Percentiles rank a stretch among this genome's conserved stretches.
phyloP scores from a whole-genome alignment of 768 basidiomycete species.

The Tephrocybe sp. region DNA sequence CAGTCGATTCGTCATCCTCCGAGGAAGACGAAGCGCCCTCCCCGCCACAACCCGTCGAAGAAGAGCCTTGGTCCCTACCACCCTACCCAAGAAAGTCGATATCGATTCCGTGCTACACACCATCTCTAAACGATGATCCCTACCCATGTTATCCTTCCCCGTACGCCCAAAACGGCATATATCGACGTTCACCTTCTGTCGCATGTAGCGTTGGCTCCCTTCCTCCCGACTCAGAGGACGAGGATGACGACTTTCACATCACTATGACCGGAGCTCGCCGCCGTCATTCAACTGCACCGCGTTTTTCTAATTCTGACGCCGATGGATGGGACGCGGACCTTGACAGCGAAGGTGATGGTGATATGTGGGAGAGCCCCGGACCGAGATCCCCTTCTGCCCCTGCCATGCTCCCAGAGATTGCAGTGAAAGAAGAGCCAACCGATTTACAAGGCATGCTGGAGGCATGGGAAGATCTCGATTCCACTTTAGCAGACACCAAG shows the following conservation, averaged over 20 bases:
- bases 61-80: conserved; percentile 49
- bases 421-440: conserved; percentile 58
- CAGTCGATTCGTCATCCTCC: conserved; percentile 41
- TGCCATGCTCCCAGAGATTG: conserved; percentile 29
- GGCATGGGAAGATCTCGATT: conserved; percentile 67
- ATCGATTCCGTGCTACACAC: conserved; percentile 55
- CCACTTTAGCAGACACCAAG: conserved; percentile 37
- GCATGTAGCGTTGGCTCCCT: conserved; percentile 58
- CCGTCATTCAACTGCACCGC: conserved; percentile 28
- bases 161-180: conserved; percentile 23
- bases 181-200: conserved; percentile 58
- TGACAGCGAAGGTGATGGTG: conserved; percentile 58
- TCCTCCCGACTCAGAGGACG: conserved; percentile 71
- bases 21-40: conserved; percentile 24
- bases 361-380: conserved; percentile 63
- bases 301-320: conserved; percentile 25
- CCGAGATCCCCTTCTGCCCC: conserved; percentile 62
- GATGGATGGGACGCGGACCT: conserved; percentile 43
- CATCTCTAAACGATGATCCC: conserved; percentile 34
- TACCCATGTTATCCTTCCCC: conserved; percentile 28
- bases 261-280: conserved; percentile 40
- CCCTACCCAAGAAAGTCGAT: conserved; percentile 58
- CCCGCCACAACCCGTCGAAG: conserved; percentile 21
- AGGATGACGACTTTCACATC: conserved; percentile 48
- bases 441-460: conserved; percentile 67